Evolutionary conservation across 2,329 filamentous ascomycete genomes (phyloP).

Genomic region (Fusarium avenaceum): DNA sequence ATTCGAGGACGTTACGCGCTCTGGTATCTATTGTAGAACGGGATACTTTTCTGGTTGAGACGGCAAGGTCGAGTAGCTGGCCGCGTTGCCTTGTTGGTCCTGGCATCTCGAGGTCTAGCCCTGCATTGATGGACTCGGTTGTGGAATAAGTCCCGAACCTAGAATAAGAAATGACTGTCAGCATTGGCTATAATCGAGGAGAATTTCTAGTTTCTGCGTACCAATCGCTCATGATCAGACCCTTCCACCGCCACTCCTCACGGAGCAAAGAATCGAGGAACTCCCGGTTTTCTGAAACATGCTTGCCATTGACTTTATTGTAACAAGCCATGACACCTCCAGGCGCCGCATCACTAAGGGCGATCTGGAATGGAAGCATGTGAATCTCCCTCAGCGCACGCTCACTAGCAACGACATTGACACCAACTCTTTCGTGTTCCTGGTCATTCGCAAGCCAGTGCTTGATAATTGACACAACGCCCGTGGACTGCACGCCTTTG

Average conservation of each 20-base stretch:
- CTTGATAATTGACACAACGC: not conserved
- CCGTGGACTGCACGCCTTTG: constrained; percentile 29
- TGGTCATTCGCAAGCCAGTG: not conserved
- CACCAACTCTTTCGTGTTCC: not conserved
- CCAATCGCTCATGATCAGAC: constrained; percentile 55
- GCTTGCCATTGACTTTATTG: constrained; percentile 48
- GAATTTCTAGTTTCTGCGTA: not conserved
- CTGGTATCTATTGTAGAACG: not conserved
- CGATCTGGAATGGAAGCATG: constrained; percentile 36
- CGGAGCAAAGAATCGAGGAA: constrained; percentile 48
- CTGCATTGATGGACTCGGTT: constrained; percentile 49
- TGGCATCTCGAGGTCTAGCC: constrained; percentile 56
- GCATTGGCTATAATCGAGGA: not conserved
- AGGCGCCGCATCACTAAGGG: constrained; percentile 30
- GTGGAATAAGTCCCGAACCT: constrained; percentile 51
- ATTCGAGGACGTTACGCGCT: not conserved
- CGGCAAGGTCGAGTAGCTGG: not conserved
- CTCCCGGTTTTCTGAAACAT: constrained; percentile 42
- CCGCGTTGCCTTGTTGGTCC: constrained; percentile 39
- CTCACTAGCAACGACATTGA: constrained; percentile 3
- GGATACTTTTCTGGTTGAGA: not conserved
- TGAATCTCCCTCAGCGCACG: constrained; percentile 45
- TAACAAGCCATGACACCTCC: constrained; percentile 38
- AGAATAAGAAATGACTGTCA: not conserved
- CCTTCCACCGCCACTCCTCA: constrained; percentile 53